Evolutionary conservation across 441 rosid genomes (phyloP).

Genomic region (Eruca vesicaria): DNA sequence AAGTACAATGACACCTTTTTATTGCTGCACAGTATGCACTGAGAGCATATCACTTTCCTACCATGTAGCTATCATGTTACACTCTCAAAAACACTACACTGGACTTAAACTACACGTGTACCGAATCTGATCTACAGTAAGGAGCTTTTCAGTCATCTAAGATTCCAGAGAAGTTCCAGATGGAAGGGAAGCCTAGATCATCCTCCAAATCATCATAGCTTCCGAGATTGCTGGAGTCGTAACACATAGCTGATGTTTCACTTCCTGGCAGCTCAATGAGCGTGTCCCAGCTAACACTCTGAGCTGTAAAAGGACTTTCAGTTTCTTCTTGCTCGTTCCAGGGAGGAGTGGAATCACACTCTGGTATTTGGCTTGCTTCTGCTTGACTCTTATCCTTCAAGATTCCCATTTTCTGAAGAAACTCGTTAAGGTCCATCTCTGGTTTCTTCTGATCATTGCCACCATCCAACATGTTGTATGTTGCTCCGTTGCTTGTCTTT

Average conservation of each 20-base stretch:
- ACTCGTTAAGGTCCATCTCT: slow-evolving; percentile 86
- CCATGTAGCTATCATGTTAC: neutral
- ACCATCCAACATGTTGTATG: slow-evolving; percentile 28
- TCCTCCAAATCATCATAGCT: slow-evolving; percentile 49
- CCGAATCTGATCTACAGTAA: slow-evolving; percentile 23
- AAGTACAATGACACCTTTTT: slow-evolving; percentile 23
- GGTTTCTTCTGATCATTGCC: slow-evolving; percentile 56
- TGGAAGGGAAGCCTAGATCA: slow-evolving; percentile 55
- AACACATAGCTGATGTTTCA: slow-evolving; percentile 31
- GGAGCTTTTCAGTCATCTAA: slow-evolving; percentile 21
- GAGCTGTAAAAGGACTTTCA: slow-evolving; percentile 37
- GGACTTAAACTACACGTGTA: too few relatives aligned
- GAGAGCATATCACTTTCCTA: neutral
- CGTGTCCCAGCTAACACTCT: slow-evolving; percentile 72
- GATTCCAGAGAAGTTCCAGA: slow-evolving; percentile 65
- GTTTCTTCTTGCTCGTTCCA: slow-evolving; percentile 49
- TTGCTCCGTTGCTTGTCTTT: neutral
- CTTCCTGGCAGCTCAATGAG: slow-evolving; percentile 55
- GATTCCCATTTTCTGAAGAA: slow-evolving; percentile 84
- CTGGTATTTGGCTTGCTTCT: slow-evolving; percentile 34
- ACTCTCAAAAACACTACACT: slow-evolving; percentile 17
- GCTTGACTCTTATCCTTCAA: slow-evolving; percentile 45
- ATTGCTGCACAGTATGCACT: slow-evolving; percentile 21
- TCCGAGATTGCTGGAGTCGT: slow-evolving; percentile 24
- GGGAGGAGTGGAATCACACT: slow-evolving; percentile 19